A percentile compares a stretch with the other conserved stretches of the same genome.
Evolutionary conservation across 2,329 filamentous ascomycete species (phyloP).

Genomic region (Fusarium sp.): DNA sequence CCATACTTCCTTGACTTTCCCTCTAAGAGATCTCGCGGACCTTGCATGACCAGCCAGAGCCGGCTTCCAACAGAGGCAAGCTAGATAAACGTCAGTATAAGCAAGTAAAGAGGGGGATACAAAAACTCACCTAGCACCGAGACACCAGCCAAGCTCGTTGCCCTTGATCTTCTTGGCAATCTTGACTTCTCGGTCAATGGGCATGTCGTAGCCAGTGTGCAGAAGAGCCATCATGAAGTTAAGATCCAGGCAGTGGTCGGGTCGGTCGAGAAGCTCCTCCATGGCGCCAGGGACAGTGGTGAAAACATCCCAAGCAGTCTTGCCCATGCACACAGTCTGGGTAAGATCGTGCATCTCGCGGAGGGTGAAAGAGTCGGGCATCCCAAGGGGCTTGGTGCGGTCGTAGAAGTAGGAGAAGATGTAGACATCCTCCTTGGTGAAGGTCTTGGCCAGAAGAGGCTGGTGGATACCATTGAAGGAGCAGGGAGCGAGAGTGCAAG

Average conservation of each 20-base stretch:
- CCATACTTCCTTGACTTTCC: conserved; percentile 30
- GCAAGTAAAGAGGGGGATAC: not conserved
- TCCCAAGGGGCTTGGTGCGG: conserved; percentile 90
- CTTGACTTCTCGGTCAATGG: conserved; percentile 93
- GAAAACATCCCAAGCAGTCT: conserved; percentile 83
- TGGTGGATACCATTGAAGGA: conserved; percentile 99
- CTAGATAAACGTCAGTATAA: conserved; percentile 56
- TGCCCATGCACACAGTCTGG: conserved; percentile 83
- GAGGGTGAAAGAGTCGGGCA: conserved; percentile 97
- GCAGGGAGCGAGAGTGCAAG: conserved; percentile 88
- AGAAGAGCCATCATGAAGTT: conserved; percentile 96
- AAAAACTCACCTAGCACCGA: conserved; percentile 85
- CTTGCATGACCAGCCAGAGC: conserved; percentile 91
- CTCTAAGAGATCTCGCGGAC: conserved; percentile 76
- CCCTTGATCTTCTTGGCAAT: conserved; percentile 99
- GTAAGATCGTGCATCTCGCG: conserved; percentile 89
- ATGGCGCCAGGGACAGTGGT: conserved; percentile 79
- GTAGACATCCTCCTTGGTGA: conserved; percentile 89
- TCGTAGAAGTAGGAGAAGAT: conserved; percentile 99
- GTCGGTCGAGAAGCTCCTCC: conserved; percentile 81
- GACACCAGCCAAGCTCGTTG: conserved; percentile 97
- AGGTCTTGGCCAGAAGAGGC: conserved; percentile 91
- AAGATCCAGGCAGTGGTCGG: conserved; percentile 93
- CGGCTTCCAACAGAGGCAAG: conserved; percentile 82
- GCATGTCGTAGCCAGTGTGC: conserved; percentile 98